phyloP scores from a whole-genome alignment of 1,284 basidiomycete species.

The Apiotrichum sp. region DNA sequence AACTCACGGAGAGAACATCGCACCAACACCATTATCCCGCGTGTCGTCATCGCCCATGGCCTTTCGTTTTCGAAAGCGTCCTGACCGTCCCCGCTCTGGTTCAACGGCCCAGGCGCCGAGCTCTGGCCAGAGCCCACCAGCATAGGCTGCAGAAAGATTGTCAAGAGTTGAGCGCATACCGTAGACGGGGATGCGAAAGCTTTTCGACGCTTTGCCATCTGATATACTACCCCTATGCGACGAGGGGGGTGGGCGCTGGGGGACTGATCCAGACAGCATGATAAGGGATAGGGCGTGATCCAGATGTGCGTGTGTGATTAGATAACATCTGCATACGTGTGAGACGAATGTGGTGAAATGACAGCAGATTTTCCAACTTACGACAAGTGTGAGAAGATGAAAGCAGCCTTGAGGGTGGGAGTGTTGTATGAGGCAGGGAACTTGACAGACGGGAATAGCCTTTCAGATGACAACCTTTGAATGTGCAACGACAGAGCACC shows the following conservation, averaged over 20 bases:
- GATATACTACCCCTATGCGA: too few relatives aligned
- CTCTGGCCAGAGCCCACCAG: conserved; percentile 45
- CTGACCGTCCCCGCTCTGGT: conserved; percentile 6
- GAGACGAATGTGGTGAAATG: background rate
- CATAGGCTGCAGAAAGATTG: conserved; percentile 34
- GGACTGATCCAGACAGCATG: conserved; percentile 42
- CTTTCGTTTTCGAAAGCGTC: conserved; percentile 8
- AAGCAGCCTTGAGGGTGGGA: conserved; percentile 40
- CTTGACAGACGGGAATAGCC: conserved; percentile 30
- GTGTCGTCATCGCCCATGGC: conserved; percentile 11
- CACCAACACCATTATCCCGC: conserved; percentile 21
- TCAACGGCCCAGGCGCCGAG: conserved; percentile 36
- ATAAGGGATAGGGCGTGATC: conserved; percentile 43
- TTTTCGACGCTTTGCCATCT: background rate
- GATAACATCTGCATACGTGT: conserved; percentile 33
- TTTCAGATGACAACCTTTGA: conserved; percentile 1
- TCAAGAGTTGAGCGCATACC: conserved; percentile 34
- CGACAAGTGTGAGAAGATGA: conserved; percentile 43
- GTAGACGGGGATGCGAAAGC: conserved; percentile 32
- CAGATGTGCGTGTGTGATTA: conserved; percentile 46
- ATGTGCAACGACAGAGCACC: conserved; percentile 37
- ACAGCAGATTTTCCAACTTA: conserved; percentile 16
- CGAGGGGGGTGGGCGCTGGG: conserved; percentile 14
- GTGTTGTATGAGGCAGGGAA: conserved; percentile 36
- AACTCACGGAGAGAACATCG: conserved; percentile 32